Conservation (phyloP, 2,329 filamentous ascomycete species). For the Neopestalotiopsis rosae region DNA sequence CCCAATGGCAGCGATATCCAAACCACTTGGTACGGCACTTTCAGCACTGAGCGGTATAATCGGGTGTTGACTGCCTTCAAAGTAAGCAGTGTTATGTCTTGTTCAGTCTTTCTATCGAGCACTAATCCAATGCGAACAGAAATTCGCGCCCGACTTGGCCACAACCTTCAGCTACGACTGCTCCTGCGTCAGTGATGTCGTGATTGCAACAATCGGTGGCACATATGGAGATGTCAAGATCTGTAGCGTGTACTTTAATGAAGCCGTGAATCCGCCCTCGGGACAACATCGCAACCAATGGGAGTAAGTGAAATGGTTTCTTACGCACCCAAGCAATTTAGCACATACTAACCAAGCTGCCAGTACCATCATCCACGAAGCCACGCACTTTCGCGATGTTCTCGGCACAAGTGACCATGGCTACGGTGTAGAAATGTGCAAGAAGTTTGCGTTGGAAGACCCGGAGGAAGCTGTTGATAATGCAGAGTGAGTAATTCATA, state of each 20-base stretch:
- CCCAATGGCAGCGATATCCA: slow-evolving; percentile 14
- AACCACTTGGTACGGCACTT: slow-evolving; percentile 9
- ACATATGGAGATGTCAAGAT: slow-evolving; percentile 13
- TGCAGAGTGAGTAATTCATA: not conserved
- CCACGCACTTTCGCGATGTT: not conserved
- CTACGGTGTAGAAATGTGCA: not conserved
- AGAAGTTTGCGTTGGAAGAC: not conserved
- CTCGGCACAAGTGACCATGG: not conserved
- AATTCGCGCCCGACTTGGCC: slow-evolving; percentile 16
- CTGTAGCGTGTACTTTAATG: slow-evolving; percentile 16
- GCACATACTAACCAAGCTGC: not conserved
- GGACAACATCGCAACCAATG: slow-evolving; percentile 11
- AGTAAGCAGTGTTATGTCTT: not conserved
- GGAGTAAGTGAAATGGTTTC: not conserved
- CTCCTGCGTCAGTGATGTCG: slow-evolving; percentile 2
- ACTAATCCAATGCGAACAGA: not conserved
- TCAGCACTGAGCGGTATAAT: slow-evolving; percentile 18
- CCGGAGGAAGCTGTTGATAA: not conserved
- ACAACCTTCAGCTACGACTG: slow-evolving; percentile 12
- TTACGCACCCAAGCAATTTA: too few species aligned
- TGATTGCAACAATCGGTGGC: not conserved
- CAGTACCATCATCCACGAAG: not conserved
- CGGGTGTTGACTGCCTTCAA: slow-evolving; percentile 10
- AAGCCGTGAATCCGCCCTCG: not conserved
- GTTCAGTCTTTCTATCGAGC: not conserved